phyloP scores from a whole-genome alignment of 2,329 filamentous ascomycete genomes.

The Endoconidiophora laricicola region DNA sequence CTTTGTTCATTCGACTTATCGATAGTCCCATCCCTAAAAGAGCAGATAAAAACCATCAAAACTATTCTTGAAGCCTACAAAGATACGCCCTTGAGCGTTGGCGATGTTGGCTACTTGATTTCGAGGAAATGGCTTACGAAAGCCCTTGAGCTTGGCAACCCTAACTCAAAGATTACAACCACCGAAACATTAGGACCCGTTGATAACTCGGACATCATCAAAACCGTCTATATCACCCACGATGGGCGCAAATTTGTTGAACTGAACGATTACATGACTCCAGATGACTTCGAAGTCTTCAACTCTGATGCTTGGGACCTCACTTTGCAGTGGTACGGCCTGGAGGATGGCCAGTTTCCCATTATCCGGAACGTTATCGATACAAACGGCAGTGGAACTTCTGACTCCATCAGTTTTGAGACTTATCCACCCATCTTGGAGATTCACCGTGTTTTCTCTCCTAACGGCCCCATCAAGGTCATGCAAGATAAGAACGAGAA shows the following conservation, averaged over 20 bases:
- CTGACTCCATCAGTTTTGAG: constrained; percentile 51
- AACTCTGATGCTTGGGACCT: constrained; percentile 68
- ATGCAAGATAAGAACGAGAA: constrained; percentile 43
- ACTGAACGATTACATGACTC: constrained; percentile 50
- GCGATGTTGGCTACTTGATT: constrained; percentile 61
- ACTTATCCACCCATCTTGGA: constrained; percentile 72
- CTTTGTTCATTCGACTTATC: background rate
- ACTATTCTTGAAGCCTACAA: constrained; percentile 37
- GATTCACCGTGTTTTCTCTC: constrained; percentile 59
- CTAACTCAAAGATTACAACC: constrained; percentile 41
- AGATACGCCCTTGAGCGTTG: constrained; percentile 44
- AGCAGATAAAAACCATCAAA: constrained; percentile 59
- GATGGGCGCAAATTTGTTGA: constrained; percentile 47
- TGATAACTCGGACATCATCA: constrained; percentile 71
- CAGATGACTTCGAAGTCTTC: constrained; percentile 62
- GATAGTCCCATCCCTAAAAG: constrained; percentile 23
- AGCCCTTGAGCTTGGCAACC: constrained; percentile 49
- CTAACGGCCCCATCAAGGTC: constrained; percentile 37
- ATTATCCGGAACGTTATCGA: constrained; percentile 68
- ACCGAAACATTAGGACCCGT: constrained; percentile 54
- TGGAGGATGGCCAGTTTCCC: constrained; percentile 49
- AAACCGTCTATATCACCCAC: constrained; percentile 38
- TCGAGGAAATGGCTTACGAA: constrained; percentile 64
- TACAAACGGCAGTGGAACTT: constrained; percentile 41
- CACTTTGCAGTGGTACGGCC: constrained; percentile 66